A percentile compares a stretch with the other conserved stretches of the same genome.
Evolutionary conservation across 345 rosid genomes (phyloP).

Genomic region (Hibiscus trionum): DNA sequence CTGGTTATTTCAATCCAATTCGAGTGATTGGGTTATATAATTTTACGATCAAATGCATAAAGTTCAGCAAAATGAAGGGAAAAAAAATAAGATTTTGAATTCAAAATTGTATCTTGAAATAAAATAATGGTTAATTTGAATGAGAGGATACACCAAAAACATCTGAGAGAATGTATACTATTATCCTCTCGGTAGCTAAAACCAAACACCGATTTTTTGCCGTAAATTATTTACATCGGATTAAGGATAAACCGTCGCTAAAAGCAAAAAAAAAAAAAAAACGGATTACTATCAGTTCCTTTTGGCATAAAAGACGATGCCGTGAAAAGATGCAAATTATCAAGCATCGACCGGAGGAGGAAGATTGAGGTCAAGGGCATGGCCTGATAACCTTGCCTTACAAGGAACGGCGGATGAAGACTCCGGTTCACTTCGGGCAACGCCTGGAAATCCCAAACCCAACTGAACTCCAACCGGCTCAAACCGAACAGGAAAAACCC

Average conservation of each 20-base stretch:
- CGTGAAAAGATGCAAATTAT: background rate
- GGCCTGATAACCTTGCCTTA: conserved; percentile 17
- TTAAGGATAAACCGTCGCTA: background rate
- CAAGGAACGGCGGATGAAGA: conserved; percentile 34
- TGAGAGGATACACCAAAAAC: background rate
- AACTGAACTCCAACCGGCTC: conserved; percentile 27
- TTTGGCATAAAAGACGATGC: background rate
- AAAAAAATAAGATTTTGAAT: background rate
- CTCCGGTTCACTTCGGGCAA: conserved; percentile 36
- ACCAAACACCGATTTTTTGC: background rate
- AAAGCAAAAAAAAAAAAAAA: background rate
- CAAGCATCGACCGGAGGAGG: conserved; percentile 61
- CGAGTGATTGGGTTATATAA: background rate
- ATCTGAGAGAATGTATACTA: background rate
- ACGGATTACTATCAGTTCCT: background rate
- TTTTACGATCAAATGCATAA: background rate
- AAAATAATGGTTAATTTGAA: too few species aligned
- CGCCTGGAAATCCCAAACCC: conserved; percentile 17
- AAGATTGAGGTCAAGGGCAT: conserved; percentile 58
- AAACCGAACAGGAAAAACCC: conserved; percentile 40
- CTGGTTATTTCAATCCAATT: background rate
- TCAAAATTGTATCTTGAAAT: background rate
- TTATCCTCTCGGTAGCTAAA: background rate
- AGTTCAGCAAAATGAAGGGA: background rate
- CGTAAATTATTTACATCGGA: conserved; percentile 9